Percentiles rank a stretch among this genome's conserved stretches.
These are phyloP conservation scores for Saccharomycopsis vini DNA, from an alignment of 805 yeast genomes.

Conservation along the genomic window DNA sequence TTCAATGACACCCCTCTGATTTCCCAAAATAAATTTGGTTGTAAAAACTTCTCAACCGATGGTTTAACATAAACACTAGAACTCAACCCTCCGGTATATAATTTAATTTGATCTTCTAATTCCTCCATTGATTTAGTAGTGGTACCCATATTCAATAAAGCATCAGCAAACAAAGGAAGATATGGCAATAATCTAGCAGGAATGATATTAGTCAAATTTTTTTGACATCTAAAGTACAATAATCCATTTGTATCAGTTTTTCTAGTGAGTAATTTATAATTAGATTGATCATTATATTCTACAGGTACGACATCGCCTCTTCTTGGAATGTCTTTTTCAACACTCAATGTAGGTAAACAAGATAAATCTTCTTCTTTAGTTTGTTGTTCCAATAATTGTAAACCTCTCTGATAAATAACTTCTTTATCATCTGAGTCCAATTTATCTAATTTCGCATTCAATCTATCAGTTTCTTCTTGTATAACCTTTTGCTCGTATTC, in stretches of 20 bases:
- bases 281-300: constrained; percentile 28
- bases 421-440: constrained; percentile 50
- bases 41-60: constrained; percentile 39
- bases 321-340: constrained; percentile 60
- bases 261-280: constrained; percentile 35
- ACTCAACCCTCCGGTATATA: constrained; percentile 76
- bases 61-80: constrained; percentile 51
- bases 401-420: constrained; percentile 51
- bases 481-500: constrained; percentile 42
- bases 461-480: constrained; percentile 47
- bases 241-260: constrained; percentile 73
- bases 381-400: constrained; percentile 53
- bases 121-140: constrained; percentile 57
- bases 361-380: constrained; percentile 62
- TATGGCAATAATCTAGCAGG: constrained; percentile 59
- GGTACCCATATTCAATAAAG: constrained; percentile 87
- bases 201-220: constrained; percentile 42
- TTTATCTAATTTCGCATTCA: constrained; percentile 33
- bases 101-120: constrained; percentile 75
- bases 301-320: constrained; percentile 34
- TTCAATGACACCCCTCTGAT: constrained; percentile 65
- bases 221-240: constrained; percentile 63
- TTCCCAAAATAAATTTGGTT: constrained; percentile 45
- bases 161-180: constrained; percentile 67
- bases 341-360: constrained; percentile 68